Conservation (phyloP, 352 stramenopile species). For the Pythium monospermum region DNA sequence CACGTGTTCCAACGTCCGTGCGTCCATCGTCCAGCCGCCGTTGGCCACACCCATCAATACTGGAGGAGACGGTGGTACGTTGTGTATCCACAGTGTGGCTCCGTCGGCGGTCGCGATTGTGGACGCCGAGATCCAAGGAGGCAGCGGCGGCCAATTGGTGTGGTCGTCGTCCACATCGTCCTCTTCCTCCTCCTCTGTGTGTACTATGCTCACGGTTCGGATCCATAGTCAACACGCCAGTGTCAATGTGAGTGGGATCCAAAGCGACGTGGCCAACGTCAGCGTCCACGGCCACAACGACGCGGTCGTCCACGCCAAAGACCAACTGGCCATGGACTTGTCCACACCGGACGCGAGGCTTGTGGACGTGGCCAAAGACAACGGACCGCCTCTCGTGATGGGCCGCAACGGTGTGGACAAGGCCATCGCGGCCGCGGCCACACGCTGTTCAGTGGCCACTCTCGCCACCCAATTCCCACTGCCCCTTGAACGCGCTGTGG, state of each 20-base stretch:
- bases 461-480: conserved; percentile 4
- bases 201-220: too few relatives aligned
- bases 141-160: neutral
- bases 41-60: neutral
- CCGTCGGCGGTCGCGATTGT: neutral
- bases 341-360: too few relatives aligned
- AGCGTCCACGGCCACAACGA: neutral
- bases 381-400: too few relatives aligned
- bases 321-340: neutral
- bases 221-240: neutral
- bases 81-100: conserved; percentile 9
- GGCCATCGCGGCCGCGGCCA: too few relatives aligned
- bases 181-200: too few relatives aligned
- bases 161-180: neutral
- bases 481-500: conserved; percentile 5
- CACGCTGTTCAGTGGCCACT: conserved; percentile 3
- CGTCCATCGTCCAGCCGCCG: neutral
- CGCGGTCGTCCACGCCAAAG: neutral
- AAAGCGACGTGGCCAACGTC: neutral
- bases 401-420: too few relatives aligned
- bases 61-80: neutral
- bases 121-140: neutral
- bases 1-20: neutral
- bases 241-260: neutral
- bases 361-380: too few relatives aligned